Conservation (phyloP, 2,329 filamentous ascomycete genomes). For the Venturia nashicola region DNA sequence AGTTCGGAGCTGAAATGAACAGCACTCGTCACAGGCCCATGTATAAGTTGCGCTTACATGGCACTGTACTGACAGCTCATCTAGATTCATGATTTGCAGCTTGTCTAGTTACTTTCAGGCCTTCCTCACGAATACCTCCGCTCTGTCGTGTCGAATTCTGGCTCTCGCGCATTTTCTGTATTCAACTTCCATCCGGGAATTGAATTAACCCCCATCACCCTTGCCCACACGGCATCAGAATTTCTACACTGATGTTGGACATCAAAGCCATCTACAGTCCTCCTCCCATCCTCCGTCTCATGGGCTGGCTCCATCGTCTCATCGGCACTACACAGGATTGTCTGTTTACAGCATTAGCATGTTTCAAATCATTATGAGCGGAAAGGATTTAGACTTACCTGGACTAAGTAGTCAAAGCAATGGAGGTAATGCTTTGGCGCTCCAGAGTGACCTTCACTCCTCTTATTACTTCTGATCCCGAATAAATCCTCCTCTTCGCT, state of each 20-base stretch:
- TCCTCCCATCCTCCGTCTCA: neutral
- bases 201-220: neutral
- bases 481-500: neutral
- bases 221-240: conserved; percentile 3
- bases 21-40: neutral
- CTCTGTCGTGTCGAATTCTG: neutral
- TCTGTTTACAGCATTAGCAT: neutral
- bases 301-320: neutral
- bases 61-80: neutral
- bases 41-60: neutral
- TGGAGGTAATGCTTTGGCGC: neutral
- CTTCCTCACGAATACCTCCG: neutral
- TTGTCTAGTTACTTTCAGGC: too few species aligned
- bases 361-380: neutral
- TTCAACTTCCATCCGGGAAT: conserved; percentile 2
- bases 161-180: neutral
- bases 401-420: conserved; percentile 8
- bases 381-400: neutral
- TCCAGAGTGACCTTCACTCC: neutral
- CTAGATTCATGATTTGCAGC: neutral
- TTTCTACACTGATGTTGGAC: conserved; percentile 2
- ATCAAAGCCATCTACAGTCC: neutral
- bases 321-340: conserved; percentile 4
- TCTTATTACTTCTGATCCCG: neutral
- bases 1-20: neutral